These are phyloP conservation scores for Globisporangium apiculatum DNA, from an alignment of 352 stramenopile species.

Conservation along the genomic window DNA sequence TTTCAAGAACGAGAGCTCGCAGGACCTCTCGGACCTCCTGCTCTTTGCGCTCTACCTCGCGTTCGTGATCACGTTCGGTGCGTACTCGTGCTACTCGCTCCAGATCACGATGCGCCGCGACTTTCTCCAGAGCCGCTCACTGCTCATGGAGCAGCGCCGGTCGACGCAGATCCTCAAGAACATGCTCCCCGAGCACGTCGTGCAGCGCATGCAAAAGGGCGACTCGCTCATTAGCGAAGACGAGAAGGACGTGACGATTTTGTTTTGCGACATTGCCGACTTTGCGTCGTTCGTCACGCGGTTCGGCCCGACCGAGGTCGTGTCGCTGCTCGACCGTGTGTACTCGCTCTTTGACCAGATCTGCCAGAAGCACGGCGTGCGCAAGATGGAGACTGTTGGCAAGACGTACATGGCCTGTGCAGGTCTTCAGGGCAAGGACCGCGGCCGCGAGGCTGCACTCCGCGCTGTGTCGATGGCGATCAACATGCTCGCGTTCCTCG, in stretches of 20 bases:
- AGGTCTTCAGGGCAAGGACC: slow-evolving; percentile 77
- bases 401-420: slow-evolving; percentile 90
- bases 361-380: slow-evolving; percentile 85
- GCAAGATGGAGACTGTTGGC: slow-evolving; percentile 92
- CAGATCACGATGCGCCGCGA: slow-evolving; percentile 80
- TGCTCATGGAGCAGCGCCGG: slow-evolving; percentile 69
- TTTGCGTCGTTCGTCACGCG: slow-evolving; percentile 76
- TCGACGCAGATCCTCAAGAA: slow-evolving; percentile 84
- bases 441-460: slow-evolving; percentile 61
- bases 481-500: slow-evolving; percentile 64
- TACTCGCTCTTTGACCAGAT: slow-evolving; percentile 91
- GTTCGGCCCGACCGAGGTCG: slow-evolving; percentile 66
- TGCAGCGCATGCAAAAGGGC: slow-evolving; percentile 79
- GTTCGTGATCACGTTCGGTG: slow-evolving; percentile 67
- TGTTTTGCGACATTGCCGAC: slow-evolving; percentile 84
- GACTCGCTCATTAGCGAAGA: slow-evolving; percentile 81
- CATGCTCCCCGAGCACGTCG: slow-evolving; percentile 79
- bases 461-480: slow-evolving; percentile 69
- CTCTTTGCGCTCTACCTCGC: slow-evolving; percentile 70
- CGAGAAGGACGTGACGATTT: slow-evolving; percentile 82
- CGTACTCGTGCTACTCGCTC: slow-evolving; percentile 75
- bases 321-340: slow-evolving; percentile 87
- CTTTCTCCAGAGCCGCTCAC: slow-evolving; percentile 72
- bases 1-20: slow-evolving; percentile 22
- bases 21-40: slow-evolving; percentile 37